These are phyloP conservation scores for Sporothrix globosa DNA, from an alignment of 2,329 filamentous ascomycete genomes.

Conservation along the genomic window DNA sequence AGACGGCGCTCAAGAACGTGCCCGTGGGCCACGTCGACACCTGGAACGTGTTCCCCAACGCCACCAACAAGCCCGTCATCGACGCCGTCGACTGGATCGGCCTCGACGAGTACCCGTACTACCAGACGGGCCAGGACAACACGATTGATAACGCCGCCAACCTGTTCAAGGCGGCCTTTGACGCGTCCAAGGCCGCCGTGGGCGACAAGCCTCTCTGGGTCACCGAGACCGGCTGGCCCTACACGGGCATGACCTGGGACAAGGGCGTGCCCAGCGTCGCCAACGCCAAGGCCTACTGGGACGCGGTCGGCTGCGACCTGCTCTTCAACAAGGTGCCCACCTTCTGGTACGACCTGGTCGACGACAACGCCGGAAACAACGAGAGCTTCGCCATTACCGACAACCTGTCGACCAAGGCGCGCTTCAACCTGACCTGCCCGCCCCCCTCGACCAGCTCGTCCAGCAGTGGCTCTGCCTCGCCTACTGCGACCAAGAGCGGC, in stretches of 20 bases:
- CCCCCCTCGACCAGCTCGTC: constrained; percentile 40
- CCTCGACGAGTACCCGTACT: constrained; percentile 69
- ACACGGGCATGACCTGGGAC: constrained; percentile 57
- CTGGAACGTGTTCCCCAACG: constrained; percentile 65
- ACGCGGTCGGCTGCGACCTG: constrained; percentile 61
- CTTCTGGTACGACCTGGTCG: constrained; percentile 65
- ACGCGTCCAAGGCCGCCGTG: constrained; percentile 51
- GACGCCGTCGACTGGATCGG: constrained; percentile 67
- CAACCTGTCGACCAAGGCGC: constrained; percentile 55
- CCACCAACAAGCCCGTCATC: constrained; percentile 62
- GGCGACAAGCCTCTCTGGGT: constrained; percentile 37
- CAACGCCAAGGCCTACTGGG: constrained; percentile 68
- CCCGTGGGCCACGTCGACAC: constrained; percentile 70
- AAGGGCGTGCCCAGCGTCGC: constrained; percentile 57
- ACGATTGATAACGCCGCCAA: constrained; percentile 57
- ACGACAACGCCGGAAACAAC: constrained; percentile 63
- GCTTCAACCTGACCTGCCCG: constrained; percentile 59
- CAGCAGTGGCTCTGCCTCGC: constrained; percentile 28
- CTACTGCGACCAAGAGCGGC: constrained; percentile 33
- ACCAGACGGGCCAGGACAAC: constrained; percentile 61
- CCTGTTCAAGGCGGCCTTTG: constrained; percentile 58
- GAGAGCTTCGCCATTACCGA: constrained; percentile 62
- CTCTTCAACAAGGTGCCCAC: constrained; percentile 60
- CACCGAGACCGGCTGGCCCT: constrained; percentile 57
- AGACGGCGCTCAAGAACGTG: constrained; percentile 48